Base-by-base conservation (phyloP, 805 yeast genomes). In the Candida yuanshanica region DNA sequence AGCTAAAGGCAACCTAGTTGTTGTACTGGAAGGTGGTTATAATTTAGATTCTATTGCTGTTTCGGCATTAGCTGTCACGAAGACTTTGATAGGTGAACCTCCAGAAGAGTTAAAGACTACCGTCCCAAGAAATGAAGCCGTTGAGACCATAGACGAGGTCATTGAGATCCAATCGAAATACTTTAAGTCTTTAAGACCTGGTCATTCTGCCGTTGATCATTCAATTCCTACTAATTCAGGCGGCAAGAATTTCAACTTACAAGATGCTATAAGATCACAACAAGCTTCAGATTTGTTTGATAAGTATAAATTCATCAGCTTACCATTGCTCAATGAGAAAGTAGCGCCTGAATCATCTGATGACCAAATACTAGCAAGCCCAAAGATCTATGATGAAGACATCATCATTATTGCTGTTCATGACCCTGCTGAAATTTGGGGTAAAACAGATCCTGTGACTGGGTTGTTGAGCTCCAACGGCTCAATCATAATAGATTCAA, bases 11-110 rank as follows among this genome's bases (percentile, higher is more conserved):
- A 87, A 85, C 51, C 58, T 93, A 35, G 85, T 95, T 36, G 96
- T 89, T 5, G 83, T 88, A 5, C 68, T 93, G 31, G 99, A 93
- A 70, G 99, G 99, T 49, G 99, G 99, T 2, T 93, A 93, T 62
- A 91, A 88, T 56, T 69, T 93, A 44, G 96, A 89, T 54, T 77
- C 97, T 3, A 93, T 90, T 47, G 86, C 96, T 20, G 78, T 77
- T 35, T 83, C 95, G 45, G 99, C 98, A 0, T 66, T 93, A 37
- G 91, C 93, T 1, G 97, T 93, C 5, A 84, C 96, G 4, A 88
- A 89, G 59, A 91, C 85, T 0, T 68, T 93, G 36, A 73, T 93
- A 16, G 99, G 99, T 6, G 98, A 93, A 58, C 95, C 98, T 4
- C 98, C 99, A 1, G 95, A 85, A 43, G 77, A 76, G 49, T 70